Percentiles rank a stretch among this genome's conserved stretches.
phyloP scores from a whole-genome alignment of 345 rosid species.

The Physaria fendleri region DNA sequence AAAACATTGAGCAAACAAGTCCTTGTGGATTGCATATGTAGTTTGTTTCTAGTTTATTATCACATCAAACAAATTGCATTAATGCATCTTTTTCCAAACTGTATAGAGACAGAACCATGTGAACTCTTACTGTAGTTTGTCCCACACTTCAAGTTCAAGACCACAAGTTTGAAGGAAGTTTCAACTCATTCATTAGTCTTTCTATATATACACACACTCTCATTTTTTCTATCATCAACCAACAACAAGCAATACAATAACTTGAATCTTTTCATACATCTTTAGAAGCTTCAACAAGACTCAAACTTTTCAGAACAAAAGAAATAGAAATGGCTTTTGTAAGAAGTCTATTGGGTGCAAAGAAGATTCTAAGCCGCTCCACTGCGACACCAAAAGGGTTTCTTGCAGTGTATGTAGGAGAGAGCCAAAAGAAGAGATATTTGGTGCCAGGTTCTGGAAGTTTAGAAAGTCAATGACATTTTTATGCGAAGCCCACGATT shows the following conservation, averaged over 20 bases:
- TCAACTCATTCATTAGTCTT: background rate
- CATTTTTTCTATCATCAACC: background rate
- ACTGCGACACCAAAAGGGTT: no score
- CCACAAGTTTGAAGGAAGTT: no score
- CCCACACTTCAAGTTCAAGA: background rate
- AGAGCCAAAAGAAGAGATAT: no score
- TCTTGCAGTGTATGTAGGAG: no score
- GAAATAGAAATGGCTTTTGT: no score
- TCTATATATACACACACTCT: constrained; percentile 8
- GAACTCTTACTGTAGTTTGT: background rate
- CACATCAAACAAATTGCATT: constrained; percentile 1
- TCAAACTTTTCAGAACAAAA: no score
- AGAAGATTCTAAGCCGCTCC: no score
- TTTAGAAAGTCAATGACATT: background rate
- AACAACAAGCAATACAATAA: background rate
- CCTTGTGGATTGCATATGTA: constrained; percentile 16
- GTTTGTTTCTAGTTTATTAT: background rate
- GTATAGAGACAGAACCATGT: background rate
- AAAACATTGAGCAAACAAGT: constrained; percentile 12
- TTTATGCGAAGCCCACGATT: background rate
- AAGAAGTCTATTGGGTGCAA: no score
- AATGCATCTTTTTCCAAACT: background rate
- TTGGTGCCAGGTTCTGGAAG: background rate
- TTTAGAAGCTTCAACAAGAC: no score
- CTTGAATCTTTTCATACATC: background rate